phyloP scores from a whole-genome alignment of 192 early-diverging fungal species.

The Linnemannia elongata region DNA sequence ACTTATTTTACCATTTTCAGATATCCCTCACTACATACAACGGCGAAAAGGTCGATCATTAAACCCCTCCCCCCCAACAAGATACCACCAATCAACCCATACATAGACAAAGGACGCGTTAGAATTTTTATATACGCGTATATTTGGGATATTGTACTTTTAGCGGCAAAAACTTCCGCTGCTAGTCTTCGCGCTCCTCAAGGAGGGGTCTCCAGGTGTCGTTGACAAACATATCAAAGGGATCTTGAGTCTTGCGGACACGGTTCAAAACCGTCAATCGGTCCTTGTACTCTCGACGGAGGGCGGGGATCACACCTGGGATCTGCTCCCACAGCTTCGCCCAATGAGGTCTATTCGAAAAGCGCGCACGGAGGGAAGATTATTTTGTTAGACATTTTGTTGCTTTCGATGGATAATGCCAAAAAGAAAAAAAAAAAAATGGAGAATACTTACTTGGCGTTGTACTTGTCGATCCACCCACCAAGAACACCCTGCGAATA shows the following conservation, averaged over 20 bases:
- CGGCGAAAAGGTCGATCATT: background rate
- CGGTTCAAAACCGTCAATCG: conserved; percentile 32
- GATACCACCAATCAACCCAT: background rate
- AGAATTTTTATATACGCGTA: too few relatives aligned
- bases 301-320: background rate
- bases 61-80: background rate
- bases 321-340: conserved; percentile 45
- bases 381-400: background rate
- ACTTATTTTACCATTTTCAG: background rate
- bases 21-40: too few relatives aligned
- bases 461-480: conserved; percentile 32
- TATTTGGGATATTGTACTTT: too few relatives aligned
- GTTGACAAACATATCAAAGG: conserved; percentile 54
- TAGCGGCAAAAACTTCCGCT: too few relatives aligned
- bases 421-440: background rate
- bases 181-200: background rate
- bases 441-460: conserved; percentile 29
- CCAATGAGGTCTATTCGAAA: conserved; percentile 48
- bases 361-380: background rate
- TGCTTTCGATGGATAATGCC: background rate
- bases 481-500: background rate
- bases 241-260: conserved; percentile 49
- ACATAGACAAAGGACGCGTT: background rate
- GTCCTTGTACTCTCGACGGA: conserved; percentile 20
- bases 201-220: conserved; percentile 27